These are phyloP conservation scores for Schoenoplectus tabernaemontani DNA, from an alignment of 202 grass and related monocot species.

Conservation along the genomic window DNA sequence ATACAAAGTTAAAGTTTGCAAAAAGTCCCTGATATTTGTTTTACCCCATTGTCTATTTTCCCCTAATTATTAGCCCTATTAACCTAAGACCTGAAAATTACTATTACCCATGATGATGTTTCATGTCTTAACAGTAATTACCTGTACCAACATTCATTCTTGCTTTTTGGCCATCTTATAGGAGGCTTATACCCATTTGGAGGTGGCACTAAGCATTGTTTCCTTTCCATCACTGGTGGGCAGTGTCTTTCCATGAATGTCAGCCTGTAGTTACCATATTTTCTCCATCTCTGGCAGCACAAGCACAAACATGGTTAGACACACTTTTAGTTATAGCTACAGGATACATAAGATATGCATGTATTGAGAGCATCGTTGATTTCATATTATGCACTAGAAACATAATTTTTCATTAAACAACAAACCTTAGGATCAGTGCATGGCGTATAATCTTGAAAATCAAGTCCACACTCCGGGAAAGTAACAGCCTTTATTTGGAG, in stretches of 20 bases:
- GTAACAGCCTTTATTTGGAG: conserved; percentile 20
- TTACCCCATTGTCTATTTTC: neutral
- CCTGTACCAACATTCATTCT: conserved; percentile 91
- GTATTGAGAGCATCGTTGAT: neutral
- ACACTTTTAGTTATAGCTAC: neutral
- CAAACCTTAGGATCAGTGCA: conserved; percentile 79
- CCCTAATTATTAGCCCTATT: neutral
- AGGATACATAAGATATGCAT: neutral
- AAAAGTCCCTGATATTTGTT: conserved; percentile 4
- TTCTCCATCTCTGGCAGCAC: conserved; percentile 42
- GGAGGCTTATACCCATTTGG: conserved; percentile 72
- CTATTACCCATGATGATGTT: neutral
- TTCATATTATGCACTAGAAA: neutral
- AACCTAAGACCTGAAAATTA: neutral
- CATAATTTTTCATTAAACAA: neutral
- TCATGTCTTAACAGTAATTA: neutral
- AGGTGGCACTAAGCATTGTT: conserved; percentile 70
- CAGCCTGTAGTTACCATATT: conserved; percentile 82
- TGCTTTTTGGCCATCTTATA: conserved; percentile 91
- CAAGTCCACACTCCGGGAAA: conserved; percentile 63
- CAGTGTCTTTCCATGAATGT: conserved; percentile 96
- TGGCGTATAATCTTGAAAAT: conserved; percentile 90
- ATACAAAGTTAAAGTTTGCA: neutral
- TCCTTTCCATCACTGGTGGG: conserved; percentile 53
- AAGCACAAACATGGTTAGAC: neutral